A percentile compares a stretch with the other conserved stretches of the same genome.
These are phyloP conservation scores for Talaromyces wortmannii DNA, from an alignment of 495 filamentous ascomycete species.

Conservation along the genomic window DNA sequence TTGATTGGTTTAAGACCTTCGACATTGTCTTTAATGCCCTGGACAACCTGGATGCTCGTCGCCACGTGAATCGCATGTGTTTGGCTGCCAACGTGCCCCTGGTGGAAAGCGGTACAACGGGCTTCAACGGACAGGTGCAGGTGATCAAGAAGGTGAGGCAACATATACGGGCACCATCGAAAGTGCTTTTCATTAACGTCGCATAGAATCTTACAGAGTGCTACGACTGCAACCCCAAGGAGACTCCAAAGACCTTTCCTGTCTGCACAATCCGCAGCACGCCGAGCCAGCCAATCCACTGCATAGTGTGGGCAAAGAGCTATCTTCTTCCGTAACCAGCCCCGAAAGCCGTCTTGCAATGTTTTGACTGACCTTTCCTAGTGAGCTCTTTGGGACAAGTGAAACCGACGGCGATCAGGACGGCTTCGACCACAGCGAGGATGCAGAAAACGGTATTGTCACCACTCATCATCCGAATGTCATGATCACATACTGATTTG, in stretches of 20 bases:
- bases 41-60: conserved; percentile 89
- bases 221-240: conserved; percentile 90
- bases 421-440: conserved; percentile 68
- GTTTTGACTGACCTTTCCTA: conserved; percentile 15
- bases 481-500: conserved; percentile 14
- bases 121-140: conserved; percentile 97
- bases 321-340: conserved; percentile 71
- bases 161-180: too few species aligned
- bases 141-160: conserved; percentile 72
- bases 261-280: conserved; percentile 97
- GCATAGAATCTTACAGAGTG: conserved; percentile 79
- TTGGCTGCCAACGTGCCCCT: conserved; percentile 83
- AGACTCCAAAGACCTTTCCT: conserved; percentile 82
- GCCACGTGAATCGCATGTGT: conserved; percentile 98
- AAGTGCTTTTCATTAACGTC: too few species aligned
- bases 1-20: conserved; percentile 84
- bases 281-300: conserved; percentile 92
- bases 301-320: conserved; percentile 99
- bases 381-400: conserved; percentile 85
- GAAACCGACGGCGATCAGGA: conserved; percentile 63
- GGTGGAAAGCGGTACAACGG: conserved; percentile 95
- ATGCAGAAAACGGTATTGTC: conserved; percentile 67
- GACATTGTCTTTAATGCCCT: conserved; percentile 91
- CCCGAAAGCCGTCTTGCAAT: neutral
- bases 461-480: neutral